These are phyloP conservation scores for Albugo candida DNA, from an alignment of 352 stramenopile genomes.

Conservation along the genomic window DNA sequence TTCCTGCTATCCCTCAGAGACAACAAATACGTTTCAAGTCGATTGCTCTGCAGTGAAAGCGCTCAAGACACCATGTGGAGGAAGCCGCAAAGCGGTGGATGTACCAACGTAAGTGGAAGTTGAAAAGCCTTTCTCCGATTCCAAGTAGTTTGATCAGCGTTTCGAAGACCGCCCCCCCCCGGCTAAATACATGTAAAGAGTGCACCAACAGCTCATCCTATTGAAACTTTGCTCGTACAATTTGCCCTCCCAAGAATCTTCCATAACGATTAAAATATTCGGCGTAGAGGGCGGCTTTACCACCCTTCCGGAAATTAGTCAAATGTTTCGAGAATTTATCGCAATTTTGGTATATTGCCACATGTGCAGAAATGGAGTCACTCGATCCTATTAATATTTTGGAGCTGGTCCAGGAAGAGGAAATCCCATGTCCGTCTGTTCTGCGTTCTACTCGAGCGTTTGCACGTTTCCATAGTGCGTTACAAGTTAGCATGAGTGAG, in stretches of 20 bases:
- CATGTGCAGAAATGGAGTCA: constrained; percentile 76
- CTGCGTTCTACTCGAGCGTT: constrained; percentile 79
- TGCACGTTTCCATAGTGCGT: constrained; percentile 61
- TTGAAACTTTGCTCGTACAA: no score
- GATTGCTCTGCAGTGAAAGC: constrained; percentile 59
- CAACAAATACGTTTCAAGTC: constrained; percentile 33
- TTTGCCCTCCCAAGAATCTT: constrained; percentile 14
- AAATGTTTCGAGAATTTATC: constrained; percentile 87
- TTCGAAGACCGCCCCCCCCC: no score
- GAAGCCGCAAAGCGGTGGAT: constrained; percentile 11
- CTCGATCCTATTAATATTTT: constrained; percentile 63
- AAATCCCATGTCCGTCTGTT: constrained; percentile 87
- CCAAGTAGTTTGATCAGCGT: constrained; percentile 39
- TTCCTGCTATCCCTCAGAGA: constrained; percentile 48
- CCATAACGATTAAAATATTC: constrained; percentile 83
- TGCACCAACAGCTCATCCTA: no score
- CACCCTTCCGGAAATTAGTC: constrained; percentile 84
- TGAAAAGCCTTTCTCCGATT: constrained; percentile 38
- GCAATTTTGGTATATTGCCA: constrained; percentile 83
- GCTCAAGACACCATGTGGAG: constrained; percentile 9
- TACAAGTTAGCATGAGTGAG: constrained; percentile 83
- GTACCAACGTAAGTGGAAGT: constrained; percentile 45
- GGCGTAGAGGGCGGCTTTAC: constrained; percentile 83
- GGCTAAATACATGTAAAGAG: no score
- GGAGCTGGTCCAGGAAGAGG: constrained; percentile 84